Evolutionary conservation across 495 filamentous ascomycete species (phyloP).

Genomic region (Sporormia fimetaria): DNA sequence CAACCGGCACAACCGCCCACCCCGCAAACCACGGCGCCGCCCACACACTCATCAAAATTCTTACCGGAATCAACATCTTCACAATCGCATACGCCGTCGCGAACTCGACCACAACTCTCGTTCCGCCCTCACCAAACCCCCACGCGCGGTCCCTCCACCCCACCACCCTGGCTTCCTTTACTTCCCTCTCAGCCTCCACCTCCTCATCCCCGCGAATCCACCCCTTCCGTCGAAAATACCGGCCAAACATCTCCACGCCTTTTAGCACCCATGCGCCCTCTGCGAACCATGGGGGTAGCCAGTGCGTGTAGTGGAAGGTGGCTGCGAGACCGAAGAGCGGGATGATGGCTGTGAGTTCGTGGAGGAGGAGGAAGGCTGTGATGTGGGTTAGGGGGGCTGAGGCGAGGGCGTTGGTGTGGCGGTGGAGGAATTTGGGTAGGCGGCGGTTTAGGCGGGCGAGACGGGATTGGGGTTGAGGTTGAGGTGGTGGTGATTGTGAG

Average conservation of each 20-base stretch:
- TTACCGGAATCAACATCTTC: conserved; percentile 66
- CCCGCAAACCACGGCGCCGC: conserved; percentile 91
- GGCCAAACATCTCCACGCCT: conserved; percentile 45
- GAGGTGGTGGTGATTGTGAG: conserved; percentile 3
- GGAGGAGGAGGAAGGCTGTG: conserved; percentile 74
- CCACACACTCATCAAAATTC: conserved; percentile 70
- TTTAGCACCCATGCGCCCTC: conserved; percentile 43
- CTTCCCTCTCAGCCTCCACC: conserved; percentile 29
- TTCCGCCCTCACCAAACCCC: conserved; percentile 34
- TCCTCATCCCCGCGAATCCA: conserved; percentile 41
- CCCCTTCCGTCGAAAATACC: conserved; percentile 49
- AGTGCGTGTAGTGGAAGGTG: conserved; percentile 62
- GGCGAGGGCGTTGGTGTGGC: conserved; percentile 55
- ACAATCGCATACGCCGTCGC: conserved; percentile 82
- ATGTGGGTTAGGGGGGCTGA: conserved; percentile 72
- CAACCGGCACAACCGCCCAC: conserved; percentile 43
- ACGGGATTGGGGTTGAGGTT: conserved; percentile 24
- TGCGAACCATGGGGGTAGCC: conserved; percentile 47
- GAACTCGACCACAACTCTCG: conserved; percentile 42
- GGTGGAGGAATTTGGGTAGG: conserved; percentile 47
- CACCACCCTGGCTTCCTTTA: conserved; percentile 22
- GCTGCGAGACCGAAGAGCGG: conserved; percentile 66
- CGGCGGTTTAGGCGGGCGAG: conserved; percentile 40
- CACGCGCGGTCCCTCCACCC: conserved; percentile 27
- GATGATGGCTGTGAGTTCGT: conserved; percentile 79